Conservation (phyloP, 2,329 filamentous ascomycete species). For the Xylariaceae sp. region DNA sequence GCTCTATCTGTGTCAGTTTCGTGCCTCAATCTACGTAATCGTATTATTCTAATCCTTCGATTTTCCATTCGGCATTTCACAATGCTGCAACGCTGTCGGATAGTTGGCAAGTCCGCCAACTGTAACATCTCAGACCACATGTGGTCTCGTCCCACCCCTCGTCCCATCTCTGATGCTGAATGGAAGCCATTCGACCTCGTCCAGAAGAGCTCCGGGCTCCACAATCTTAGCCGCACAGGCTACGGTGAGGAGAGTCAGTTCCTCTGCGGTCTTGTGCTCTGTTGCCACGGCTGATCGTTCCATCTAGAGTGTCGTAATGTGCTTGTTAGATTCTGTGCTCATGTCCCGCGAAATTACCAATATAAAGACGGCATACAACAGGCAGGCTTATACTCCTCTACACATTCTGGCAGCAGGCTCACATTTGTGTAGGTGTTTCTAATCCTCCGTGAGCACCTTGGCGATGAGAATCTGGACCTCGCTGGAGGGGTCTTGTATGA, state of each 20-base stretch:
- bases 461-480: constrained; percentile 43
- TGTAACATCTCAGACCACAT: no score
- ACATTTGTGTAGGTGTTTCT: constrained; percentile 37
- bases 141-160: not conserved
- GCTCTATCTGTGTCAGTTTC: no score
- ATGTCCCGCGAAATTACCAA: constrained; percentile 45
- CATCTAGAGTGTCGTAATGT: constrained; percentile 43
- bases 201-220: constrained; percentile 23
- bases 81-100: no score
- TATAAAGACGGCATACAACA: constrained; percentile 45
- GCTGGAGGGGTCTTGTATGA: constrained; percentile 46
- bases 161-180: constrained; percentile 11
- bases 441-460: constrained; percentile 42
- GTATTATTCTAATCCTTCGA: no score
- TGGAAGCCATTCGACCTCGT: constrained; percentile 16
- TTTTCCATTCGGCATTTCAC: no score
- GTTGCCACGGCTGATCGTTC: constrained; percentile 3
- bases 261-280: not conserved
- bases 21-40: no score
- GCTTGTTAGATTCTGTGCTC: constrained; percentile 42
- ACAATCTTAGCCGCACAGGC: constrained; percentile 23
- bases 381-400: constrained; percentile 25
- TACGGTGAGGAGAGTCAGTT: constrained; percentile 30
- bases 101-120: no score
- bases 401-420: constrained; percentile 1